phyloP scores from a whole-genome alignment of 257 asterid genomes.

The Eucommia ulmoides region DNA sequence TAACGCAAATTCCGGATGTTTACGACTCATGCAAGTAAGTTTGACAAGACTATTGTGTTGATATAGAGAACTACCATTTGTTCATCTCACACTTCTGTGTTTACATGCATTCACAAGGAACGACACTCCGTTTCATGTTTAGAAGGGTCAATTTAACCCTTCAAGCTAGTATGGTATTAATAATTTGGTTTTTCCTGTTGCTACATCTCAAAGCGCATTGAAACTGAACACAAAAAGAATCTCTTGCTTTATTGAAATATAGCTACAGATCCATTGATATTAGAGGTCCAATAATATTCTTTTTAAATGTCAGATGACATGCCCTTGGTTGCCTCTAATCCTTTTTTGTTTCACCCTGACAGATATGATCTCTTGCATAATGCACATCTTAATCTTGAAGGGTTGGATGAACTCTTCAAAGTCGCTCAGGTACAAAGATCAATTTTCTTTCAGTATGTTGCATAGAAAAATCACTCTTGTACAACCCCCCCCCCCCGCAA shows the following conservation, averaged over 20 bases:
- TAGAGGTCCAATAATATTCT: not conserved
- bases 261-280: no score
- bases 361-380: conserved; percentile 98
- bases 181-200: no score
- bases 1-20: conserved; percentile 94
- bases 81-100: not conserved
- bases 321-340: not conserved
- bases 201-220: no score
- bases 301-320: not conserved
- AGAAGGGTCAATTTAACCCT: no score
- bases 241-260: no score
- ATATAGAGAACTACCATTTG: not conserved
- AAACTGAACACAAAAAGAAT: no score
- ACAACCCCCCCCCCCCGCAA: no score
- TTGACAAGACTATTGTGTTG: not conserved
- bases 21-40: conserved; percentile 99
- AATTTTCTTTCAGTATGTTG: no score
- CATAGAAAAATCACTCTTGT: no score
- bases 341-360: conserved; percentile 6
- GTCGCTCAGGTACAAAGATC: conserved; percentile 75
- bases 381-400: conserved; percentile 71
- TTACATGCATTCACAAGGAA: not conserved
- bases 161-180: no score
- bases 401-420: conserved; percentile 72
- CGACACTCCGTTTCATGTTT: not conserved